phyloP scores from a whole-genome alignment of 2,329 filamentous ascomycete species.

The Penicillium sp. region DNA sequence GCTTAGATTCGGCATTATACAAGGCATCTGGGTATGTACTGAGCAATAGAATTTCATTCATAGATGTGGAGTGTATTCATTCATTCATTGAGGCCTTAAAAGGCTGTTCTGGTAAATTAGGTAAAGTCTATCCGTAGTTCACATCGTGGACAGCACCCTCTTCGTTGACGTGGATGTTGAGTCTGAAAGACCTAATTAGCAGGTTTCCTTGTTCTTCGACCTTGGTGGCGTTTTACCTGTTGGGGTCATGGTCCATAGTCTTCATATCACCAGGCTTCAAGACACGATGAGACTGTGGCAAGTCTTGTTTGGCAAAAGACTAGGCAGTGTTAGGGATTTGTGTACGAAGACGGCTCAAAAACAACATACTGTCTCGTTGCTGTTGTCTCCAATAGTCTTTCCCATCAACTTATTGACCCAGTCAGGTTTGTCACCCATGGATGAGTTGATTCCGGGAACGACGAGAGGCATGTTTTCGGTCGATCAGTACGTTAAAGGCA shows the following conservation, averaged over 20 bases:
- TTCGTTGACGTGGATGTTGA: slow-evolving; percentile 48
- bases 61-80: slow-evolving; percentile 1
- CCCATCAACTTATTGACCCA: slow-evolving; percentile 50
- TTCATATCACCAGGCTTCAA: slow-evolving; percentile 40
- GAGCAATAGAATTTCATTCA: slow-evolving; percentile 1
- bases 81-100: not conserved
- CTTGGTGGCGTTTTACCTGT: slow-evolving; percentile 36
- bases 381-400: slow-evolving; percentile 46
- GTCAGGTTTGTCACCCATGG: slow-evolving; percentile 36
- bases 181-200: slow-evolving; percentile 24
- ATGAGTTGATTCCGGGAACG: slow-evolving; percentile 44
- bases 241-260: slow-evolving; percentile 45
- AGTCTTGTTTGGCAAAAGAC: slow-evolving; percentile 49
- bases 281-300: slow-evolving; percentile 47
- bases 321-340: slow-evolving; percentile 16
- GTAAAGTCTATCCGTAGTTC: slow-evolving; percentile 35
- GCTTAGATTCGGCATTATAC: slow-evolving; percentile 13
- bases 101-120: not conserved
- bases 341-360: too few relatives aligned
- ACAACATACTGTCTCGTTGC: slow-evolving; percentile 36
- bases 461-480: slow-evolving; percentile 48
- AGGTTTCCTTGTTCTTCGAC: not conserved
- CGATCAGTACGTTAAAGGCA: not conserved
- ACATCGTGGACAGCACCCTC: slow-evolving; percentile 48
- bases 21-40: not conserved